A percentile compares a stretch with the other conserved stretches of the same genome.
These are phyloP conservation scores for Xylariaceae sp. DNA, from an alignment of 2,329 filamentous ascomycete species.

Conservation along the genomic window DNA sequence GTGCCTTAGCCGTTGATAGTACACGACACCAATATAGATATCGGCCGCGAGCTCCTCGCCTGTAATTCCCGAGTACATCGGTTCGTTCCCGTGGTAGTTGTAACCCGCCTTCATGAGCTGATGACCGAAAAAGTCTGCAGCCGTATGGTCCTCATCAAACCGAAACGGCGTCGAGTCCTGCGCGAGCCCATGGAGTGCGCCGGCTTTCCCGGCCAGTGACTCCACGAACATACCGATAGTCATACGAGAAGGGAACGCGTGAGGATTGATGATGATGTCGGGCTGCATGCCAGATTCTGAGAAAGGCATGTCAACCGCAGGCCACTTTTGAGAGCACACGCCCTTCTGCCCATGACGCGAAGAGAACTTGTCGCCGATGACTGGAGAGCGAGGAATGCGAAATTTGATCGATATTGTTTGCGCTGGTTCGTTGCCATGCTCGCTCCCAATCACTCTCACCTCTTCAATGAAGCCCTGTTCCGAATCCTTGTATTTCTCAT, in stretches of 20 bases:
- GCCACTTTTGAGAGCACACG: conserved; percentile 95
- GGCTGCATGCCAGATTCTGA: conserved; percentile 94
- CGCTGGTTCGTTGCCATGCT: conserved; percentile 72
- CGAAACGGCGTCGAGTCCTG: conserved; percentile 94
- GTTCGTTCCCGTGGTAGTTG: conserved; percentile 97
- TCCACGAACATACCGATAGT: conserved; percentile 99
- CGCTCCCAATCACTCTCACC: conserved; percentile 81
- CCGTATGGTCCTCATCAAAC: conserved; percentile 87
- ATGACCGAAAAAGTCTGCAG: conserved; percentile 90
- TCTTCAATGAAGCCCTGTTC: conserved; percentile 88
- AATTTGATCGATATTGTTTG: conserved; percentile 91
- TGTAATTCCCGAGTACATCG: conserved; percentile 96
- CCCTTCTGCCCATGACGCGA: conserved; percentile 98
- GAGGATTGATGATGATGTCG: conserved; percentile 97
- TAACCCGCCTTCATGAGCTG: conserved; percentile 93
- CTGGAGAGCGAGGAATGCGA: conserved; percentile 77
- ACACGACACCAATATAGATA: conserved; percentile 94
- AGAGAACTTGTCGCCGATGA: conserved; percentile 98
- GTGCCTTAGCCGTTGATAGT: conserved; percentile 95
- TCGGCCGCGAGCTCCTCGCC: conserved; percentile 89
- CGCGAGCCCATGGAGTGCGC: conserved; percentile 87
- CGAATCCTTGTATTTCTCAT: conserved; percentile 88
- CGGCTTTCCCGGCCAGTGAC: conserved; percentile 90
- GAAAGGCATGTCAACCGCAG: conserved; percentile 88
- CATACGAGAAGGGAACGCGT: conserved; percentile 99